Evolutionary conservation across 2,329 filamentous ascomycete species (phyloP), one percentile per base, ranked within the genome.

Genomic region (Pseudovirgaria hyperparasitica): DNA sequence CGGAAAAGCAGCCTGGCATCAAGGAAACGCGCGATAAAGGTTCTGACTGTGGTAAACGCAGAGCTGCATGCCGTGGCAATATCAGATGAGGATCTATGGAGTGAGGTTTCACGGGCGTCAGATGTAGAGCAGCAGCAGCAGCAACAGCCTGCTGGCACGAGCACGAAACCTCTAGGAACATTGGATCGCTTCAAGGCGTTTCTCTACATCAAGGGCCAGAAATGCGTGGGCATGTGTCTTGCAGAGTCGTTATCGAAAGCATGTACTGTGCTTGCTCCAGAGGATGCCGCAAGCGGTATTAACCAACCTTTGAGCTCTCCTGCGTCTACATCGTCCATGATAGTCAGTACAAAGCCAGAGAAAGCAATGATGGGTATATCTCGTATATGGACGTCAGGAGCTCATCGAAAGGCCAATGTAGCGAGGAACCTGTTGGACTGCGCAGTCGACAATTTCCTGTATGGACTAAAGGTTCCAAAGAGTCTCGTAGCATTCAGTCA

Each of bases 1-100:
- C 60, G 67, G 22, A 65, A 62, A 36, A 65, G 69, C 23, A 59
- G 60, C 4, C 44, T 58, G 7, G 57, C 60, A 13, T 58, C 67
- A 30, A 66, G 65, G 38, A 67, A 63, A 39, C 67, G 65, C 34
- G 69, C 72, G n/a, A 48, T 47, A 27, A 50, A 53, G 9, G 57
- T 60, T 11, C 55, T 78, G 25, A 67, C 71, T 35, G 63, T 78
- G 11, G 70, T 76, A 27, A 72, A 72, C 39, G 62, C 62, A 25
- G 74, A 78, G 41, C 51, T 79, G 16, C 69, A 66, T 3, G 70
- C 72, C 13, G 66, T 72, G 1, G 58, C 67, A 19, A 73, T 78
- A 27, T 48, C 58, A 14, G 70, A 76, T 15, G 57, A 63, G 17
- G 52, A 61, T 14, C 50, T 76, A 19, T 78, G 72, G 72, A 62